Percentiles rank a stretch among this genome's conserved stretches.
phyloP scores from a whole-genome alignment of 2,329 filamentous ascomycete genomes.

The Fusarium pseudocircinatum region DNA sequence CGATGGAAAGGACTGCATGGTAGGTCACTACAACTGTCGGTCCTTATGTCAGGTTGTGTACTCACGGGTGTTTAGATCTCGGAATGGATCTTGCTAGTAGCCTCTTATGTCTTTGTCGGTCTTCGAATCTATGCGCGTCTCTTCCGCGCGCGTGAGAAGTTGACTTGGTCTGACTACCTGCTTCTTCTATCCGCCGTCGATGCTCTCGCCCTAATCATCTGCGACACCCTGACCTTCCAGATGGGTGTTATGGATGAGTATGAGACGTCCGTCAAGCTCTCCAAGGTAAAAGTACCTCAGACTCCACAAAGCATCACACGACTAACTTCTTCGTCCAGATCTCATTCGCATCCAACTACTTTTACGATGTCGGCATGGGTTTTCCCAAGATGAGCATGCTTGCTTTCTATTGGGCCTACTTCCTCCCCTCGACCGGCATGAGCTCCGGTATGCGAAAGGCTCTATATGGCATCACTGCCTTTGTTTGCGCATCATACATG shows the following conservation, averaged over 20 bases:
- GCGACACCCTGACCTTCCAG: constrained; percentile 47
- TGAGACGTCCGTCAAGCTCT: constrained; percentile 44
- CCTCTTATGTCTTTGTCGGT: constrained; percentile 42
- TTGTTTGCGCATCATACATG: constrained; percentile 45
- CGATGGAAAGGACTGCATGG: constrained; percentile 39
- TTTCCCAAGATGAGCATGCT: constrained; percentile 51
- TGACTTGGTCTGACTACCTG: constrained; percentile 44
- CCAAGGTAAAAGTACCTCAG: constrained; percentile 36
- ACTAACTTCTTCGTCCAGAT: constrained; percentile 33
- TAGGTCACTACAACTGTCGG: background rate
- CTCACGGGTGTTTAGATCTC: constrained; percentile 40
- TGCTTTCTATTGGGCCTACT: constrained; percentile 50
- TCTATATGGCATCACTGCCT: constrained; percentile 45
- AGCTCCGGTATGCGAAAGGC: constrained; percentile 42
- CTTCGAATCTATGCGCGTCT: constrained; percentile 48
- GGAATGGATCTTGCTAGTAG: constrained; percentile 47
- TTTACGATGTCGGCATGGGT: constrained; percentile 50
- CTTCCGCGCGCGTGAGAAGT: constrained; percentile 44
- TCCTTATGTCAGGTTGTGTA: rapidly evolving
- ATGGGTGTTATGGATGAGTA: constrained; percentile 47
- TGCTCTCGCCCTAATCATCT: constrained; percentile 48
- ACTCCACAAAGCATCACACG: rapidly evolving
- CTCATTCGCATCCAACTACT: constrained; percentile 50
- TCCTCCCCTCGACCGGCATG: constrained; percentile 36
- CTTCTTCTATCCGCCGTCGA: constrained; percentile 44